phyloP scores from a whole-genome alignment of 164 flowering plant genomes.

The Stephania japonica region DNA sequence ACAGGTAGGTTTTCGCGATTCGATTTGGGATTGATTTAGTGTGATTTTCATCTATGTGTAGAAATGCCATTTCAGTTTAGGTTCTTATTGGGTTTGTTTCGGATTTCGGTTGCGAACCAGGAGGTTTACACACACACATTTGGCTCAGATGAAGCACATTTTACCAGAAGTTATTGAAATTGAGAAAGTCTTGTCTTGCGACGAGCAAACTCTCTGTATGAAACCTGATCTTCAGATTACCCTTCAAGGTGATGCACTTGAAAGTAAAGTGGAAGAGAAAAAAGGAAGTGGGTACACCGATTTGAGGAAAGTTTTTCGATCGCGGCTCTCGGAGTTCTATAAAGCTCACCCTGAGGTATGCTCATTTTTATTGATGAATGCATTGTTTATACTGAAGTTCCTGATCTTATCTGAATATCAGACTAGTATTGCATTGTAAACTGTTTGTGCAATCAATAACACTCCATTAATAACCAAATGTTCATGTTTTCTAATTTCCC shows the following conservation, averaged over 20 bases:
- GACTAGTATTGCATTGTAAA: not conserved
- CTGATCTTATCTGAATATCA: not conserved
- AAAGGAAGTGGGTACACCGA: slow-evolving; percentile 21
- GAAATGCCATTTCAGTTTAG: not conserved
- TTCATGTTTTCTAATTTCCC: not conserved
- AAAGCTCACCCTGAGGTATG: slow-evolving; percentile 72
- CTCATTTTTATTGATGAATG: not conserved
- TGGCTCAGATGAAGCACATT: slow-evolving; percentile 79
- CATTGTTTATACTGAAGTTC: not conserved
- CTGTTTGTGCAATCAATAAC: not conserved
- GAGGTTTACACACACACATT: slow-evolving; percentile 61
- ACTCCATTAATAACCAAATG: not conserved
- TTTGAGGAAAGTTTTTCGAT: slow-evolving; percentile 49
- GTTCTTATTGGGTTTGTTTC: slow-evolving; percentile 1
- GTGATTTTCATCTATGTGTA: not conserved
- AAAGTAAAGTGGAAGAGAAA: slow-evolving; percentile 23
- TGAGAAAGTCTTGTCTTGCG: slow-evolving; percentile 41
- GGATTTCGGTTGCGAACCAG: slow-evolving; percentile 26
- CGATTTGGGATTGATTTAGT: not conserved
- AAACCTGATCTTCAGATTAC: slow-evolving; percentile 60
- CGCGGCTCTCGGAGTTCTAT: slow-evolving; percentile 41
- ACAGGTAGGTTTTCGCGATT: slow-evolving; percentile 38
- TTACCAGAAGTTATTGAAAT: slow-evolving; percentile 61
- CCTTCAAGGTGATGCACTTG: slow-evolving; percentile 33
- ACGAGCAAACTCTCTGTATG: slow-evolving; percentile 68